These are phyloP conservation scores for Paratinospora sagittata DNA, from an alignment of 164 flowering plant genomes.

Conservation along the genomic window DNA sequence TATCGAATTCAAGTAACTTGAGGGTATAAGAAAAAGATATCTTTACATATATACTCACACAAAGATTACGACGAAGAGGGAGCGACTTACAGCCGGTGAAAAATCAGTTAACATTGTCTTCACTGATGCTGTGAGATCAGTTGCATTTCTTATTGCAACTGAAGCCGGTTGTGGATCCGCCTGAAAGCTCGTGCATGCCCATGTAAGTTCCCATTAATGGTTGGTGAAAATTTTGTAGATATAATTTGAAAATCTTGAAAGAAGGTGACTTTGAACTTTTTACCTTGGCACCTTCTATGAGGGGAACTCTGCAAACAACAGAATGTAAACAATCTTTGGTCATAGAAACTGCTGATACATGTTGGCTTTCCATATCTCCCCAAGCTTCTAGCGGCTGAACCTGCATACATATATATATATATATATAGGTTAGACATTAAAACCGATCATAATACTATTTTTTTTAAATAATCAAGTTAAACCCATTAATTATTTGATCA, in stretches of 20 bases:
- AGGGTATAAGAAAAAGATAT: neutral
- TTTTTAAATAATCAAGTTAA: neutral
- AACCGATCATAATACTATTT: too few relatives aligned
- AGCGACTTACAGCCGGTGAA: constrained; percentile 35
- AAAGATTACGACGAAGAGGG: neutral
- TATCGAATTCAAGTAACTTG: constrained; percentile 16
- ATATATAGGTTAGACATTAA: neutral
- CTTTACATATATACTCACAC: neutral
- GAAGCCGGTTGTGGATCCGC: constrained; percentile 32
- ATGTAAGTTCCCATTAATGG: too few relatives aligned
- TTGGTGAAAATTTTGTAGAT: neutral
- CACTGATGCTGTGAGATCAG: constrained; percentile 40
- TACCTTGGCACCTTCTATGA: constrained; percentile 72
- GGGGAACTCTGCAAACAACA: constrained; percentile 62
- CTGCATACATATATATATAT: constrained; percentile 22
- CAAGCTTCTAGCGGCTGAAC: constrained; percentile 46
- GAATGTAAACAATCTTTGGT: constrained; percentile 50
- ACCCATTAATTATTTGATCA: neutral
- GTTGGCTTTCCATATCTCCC: constrained; percentile 66
- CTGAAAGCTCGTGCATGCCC: constrained; percentile 23
- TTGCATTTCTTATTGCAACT: constrained; percentile 35
- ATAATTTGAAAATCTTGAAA: neutral
- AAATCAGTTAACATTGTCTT: constrained; percentile 26
- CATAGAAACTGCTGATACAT: constrained; percentile 39
- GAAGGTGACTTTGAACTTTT: neutral